Conservation (phyloP, 306 rosid genomes). For the Parietaria judaica region DNA sequence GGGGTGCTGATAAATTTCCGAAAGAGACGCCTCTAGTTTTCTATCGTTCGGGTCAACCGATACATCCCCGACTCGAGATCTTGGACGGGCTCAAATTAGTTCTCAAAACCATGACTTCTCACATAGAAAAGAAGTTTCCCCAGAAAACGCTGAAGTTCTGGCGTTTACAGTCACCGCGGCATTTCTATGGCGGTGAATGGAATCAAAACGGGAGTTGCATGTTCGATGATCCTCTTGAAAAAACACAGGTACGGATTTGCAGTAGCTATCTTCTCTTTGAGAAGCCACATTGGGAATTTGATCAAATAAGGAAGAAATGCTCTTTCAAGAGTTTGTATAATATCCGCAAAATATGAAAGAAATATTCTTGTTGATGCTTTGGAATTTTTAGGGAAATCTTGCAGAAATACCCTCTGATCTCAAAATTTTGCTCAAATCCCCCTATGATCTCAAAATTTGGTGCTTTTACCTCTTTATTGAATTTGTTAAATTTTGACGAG, state of each 20-base stretch:
- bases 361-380: no score
- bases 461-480: no score
- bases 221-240: conserved; percentile 64
- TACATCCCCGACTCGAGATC: conserved; percentile 53
- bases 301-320: no score
- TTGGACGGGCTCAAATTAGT: conserved; percentile 69
- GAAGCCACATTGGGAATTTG: background rate
- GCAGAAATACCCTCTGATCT: no score
- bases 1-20: conserved; percentile 77
- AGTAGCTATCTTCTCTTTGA: conserved; percentile 5
- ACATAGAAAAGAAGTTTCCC: conserved; percentile 57
- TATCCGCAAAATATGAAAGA: no score
- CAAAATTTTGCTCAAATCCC: no score
- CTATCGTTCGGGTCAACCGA: conserved; percentile 52
- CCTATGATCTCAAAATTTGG: no score
- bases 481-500: no score
- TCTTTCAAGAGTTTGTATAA: no score
- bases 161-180: conserved; percentile 86
- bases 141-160: conserved; percentile 58
- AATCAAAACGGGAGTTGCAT: conserved; percentile 89
- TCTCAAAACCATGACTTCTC: conserved; percentile 44
- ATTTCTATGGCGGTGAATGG: conserved; percentile 88
- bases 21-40: conserved; percentile 77
- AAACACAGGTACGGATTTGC: conserved; percentile 52
- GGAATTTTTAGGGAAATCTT: no score